Evolutionary conservation across 2,329 filamentous ascomycete species (phyloP).

Genomic region (Stagonosporopsis chrysanthemi): DNA sequence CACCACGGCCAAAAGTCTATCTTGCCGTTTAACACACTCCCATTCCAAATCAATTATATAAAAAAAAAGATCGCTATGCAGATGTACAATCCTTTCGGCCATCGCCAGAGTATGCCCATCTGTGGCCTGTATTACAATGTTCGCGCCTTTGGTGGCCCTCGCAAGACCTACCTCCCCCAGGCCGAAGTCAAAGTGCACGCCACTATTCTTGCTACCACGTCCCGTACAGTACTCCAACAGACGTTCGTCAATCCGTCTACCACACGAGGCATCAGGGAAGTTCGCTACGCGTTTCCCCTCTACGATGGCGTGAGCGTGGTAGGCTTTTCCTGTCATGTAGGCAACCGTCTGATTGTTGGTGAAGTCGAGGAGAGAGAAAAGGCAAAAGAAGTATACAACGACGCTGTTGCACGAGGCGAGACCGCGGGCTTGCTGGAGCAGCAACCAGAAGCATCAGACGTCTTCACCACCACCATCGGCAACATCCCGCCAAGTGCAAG

Average conservation of each 20-base stretch:
- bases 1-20: not conserved
- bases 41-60: not conserved
- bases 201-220: slow-evolving; percentile 65
- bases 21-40: not conserved
- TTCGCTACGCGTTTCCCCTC: slow-evolving; percentile 73
- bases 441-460: slow-evolving; percentile 65
- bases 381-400: slow-evolving; percentile 66
- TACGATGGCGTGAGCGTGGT: slow-evolving; percentile 77
- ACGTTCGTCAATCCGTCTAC: slow-evolving; percentile 67
- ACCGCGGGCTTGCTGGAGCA: slow-evolving; percentile 72
- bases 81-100: not conserved
- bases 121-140: slow-evolving; percentile 45
- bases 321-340: slow-evolving; percentile 70
- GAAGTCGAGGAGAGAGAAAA: slow-evolving; percentile 71
- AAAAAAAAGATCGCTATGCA: not conserved
- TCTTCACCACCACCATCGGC: slow-evolving; percentile 72
- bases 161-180: slow-evolving; percentile 61
- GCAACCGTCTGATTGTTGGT: slow-evolving; percentile 66
- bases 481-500: slow-evolving; percentile 68
- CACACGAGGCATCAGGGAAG: slow-evolving; percentile 58
- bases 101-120: slow-evolving; percentile 14
- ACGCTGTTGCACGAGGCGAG: slow-evolving; percentile 65
- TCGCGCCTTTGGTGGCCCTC: not conserved
- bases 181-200: slow-evolving; percentile 65
- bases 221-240: slow-evolving; percentile 62